Base-by-base conservation (phyloP, 371 early-diverging fungal species). In the Mucor piriformis region DNA sequence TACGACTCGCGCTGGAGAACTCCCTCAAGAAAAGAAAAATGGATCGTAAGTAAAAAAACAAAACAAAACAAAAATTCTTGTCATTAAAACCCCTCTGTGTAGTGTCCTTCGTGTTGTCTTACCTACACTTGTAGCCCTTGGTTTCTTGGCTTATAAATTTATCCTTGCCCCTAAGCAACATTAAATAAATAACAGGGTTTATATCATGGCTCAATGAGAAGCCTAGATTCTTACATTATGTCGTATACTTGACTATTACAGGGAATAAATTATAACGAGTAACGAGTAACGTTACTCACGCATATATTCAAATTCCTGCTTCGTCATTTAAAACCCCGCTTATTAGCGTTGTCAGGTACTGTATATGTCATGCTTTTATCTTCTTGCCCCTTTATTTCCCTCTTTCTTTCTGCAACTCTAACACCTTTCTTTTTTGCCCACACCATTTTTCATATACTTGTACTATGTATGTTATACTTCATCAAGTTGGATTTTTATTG, bases 401-500 rank as follows among this genome's bases (percentile, higher is more conserved):
- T 29, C 8, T 29, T 29, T 29, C 29, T 0, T 29, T 29, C 29
- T 29, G 29, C 29, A 29, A 29, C 4, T 29, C 8, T 8, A 29
- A 8, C 8, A 29, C 29, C 29, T 29, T 8, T 29, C 8, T 29
- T 29, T 29, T 29, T 29, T 8, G 8, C 8, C 29, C 29, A 29
- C 29, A 29, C n/a, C 29, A 29, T 29, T 32, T 35, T 29, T 29
- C 35, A 10, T 33, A 8, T 42, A 42, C 20, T 4, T 42, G n/a
- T 18, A 18, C 20, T 1, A 20, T 57, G 20, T 53, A 66, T 50
- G 74, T 74, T 7, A 34, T 76, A 12, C 54, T 65, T 32, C 82
- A 86, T 50, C 84, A 86, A 51, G 35, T 74, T 23, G 68, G 72
- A 7, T 86, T 84, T 59, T 63, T 86, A 3, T 27, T 77, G 13